phyloP scores from a whole-genome alignment of 73 alveolate species.

The Paramecium biaurelia region DNA sequence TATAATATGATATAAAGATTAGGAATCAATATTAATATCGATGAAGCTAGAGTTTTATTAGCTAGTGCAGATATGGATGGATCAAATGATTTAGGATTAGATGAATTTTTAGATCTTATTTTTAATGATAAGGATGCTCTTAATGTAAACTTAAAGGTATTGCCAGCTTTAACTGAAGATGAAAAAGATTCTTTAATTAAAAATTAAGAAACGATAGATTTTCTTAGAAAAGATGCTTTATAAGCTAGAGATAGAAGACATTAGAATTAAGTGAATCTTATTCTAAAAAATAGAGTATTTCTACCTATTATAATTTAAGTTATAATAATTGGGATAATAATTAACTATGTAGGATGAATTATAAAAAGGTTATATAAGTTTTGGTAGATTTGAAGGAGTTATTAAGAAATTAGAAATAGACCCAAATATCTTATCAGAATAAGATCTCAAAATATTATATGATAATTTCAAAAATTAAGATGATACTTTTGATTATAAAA shows the following conservation, averaged over 20 bases:
- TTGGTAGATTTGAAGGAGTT: conserved; percentile 8
- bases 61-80: conserved; percentile 89
- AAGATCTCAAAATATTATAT: conserved; percentile 30
- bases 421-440: background rate
- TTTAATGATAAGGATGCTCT: conserved; percentile 74
- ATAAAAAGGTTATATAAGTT: conserved; percentile 28
- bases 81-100: conserved; percentile 77
- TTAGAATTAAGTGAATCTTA: conserved; percentile 58
- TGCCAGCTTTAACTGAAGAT: conserved; percentile 62
- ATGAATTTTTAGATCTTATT: conserved; percentile 90
- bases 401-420: conserved; percentile 58
- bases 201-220: conserved; percentile 59
- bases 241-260: conserved; percentile 60
- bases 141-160: conserved; percentile 72
- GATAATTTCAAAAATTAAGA: conserved; percentile 47
- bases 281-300: conserved; percentile 62
- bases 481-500: conserved; percentile 60
- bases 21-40: conserved; percentile 91
- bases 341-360: background rate
- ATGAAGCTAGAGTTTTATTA: conserved; percentile 91
- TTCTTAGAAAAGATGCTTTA: conserved; percentile 60
- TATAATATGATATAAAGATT: conserved; percentile 87
- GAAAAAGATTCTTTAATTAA: conserved; percentile 30
- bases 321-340: conserved; percentile 40
- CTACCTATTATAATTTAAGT: background rate